These are phyloP conservation scores for Tylopilus sp. DNA, from an alignment of 1,284 basidiomycete genomes.

Conservation along the genomic window DNA sequence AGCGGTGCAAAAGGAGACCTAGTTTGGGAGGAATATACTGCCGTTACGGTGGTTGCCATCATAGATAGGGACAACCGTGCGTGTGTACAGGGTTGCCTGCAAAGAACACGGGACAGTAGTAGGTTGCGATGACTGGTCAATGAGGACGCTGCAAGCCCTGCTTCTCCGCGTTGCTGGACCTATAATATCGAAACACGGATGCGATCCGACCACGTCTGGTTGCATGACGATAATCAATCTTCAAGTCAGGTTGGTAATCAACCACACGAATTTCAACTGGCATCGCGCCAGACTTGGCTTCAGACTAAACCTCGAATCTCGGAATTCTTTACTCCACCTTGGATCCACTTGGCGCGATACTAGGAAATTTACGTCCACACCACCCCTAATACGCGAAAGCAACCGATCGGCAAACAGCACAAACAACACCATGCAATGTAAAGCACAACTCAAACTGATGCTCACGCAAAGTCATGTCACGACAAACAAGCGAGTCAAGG, in stretches of 20 bases:
- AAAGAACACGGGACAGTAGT: too few relatives aligned
- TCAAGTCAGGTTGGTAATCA: neutral
- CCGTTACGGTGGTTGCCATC: conserved; percentile 2
- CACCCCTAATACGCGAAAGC: conserved; percentile 8
- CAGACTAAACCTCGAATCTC: too few relatives aligned
- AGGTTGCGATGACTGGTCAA: too few relatives aligned
- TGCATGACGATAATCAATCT: neutral
- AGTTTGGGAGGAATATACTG: neutral
- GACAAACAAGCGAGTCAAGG: conserved; percentile 2
- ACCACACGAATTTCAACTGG: too few relatives aligned
- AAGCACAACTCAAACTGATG: neutral
- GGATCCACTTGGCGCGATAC: too few relatives aligned
- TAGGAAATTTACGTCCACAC: neutral
- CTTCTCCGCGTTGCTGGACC: neutral
- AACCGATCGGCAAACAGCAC: conserved; percentile 21
- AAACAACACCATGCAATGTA: conserved; percentile 4
- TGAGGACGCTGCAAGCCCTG: too few relatives aligned
- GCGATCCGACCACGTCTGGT: neutral
- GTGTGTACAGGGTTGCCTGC: neutral
- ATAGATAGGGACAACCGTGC: neutral
- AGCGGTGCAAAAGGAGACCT: conserved; percentile 1
- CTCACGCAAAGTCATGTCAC: neutral
- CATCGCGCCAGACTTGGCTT: too few relatives aligned
- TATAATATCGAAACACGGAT: neutral
- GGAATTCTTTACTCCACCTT: too few relatives aligned